Base-by-base conservation (phyloP, 2,329 filamentous ascomycete genomes). In the Cryoendolithus antarcticus region DNA sequence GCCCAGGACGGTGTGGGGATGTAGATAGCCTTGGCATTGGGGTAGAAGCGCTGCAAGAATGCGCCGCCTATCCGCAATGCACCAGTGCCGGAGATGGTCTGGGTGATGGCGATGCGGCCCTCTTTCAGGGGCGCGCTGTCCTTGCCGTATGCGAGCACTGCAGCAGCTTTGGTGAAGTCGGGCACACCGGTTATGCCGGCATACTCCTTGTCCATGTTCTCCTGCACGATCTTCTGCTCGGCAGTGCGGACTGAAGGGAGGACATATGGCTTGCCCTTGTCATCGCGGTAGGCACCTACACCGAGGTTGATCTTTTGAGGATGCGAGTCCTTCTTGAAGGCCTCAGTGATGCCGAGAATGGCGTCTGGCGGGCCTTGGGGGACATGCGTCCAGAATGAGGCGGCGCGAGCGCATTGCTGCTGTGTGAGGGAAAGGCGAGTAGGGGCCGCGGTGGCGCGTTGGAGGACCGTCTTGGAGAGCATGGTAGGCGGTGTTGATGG, bases 71-170 rank as follows among this genome's bases (percentile, higher is more conserved):
- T 70, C 60, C 96, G 91, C 48, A 94, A 79, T 46, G 91, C 89
- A 53, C 91, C 91, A 46, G 91, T 98, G 54, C 91, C 91, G 41
- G 91, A 98, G 66, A 98, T 91, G 57, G 89, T 93, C 67, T 98
- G 91, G 39, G 95, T 62, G 30, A 85, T 85, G 48, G 79, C 71
- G 45, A 77, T 75, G 48, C 91, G 82, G 63, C 86, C 84, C 58
- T 96, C 85, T 50, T 72, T 69, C 55, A 95, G 73, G 41, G 86
- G 89, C 32, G 85, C 77, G 37, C 84, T 91, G 51, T 82, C 75
- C 30, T 63, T 62, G 37, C 91, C 88, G 28, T 96, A 73, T 44
- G 95, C 82, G 51, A 96, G 72, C 67, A 89, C 88, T 60, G 88
- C 84, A 15, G 91, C 86, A 58, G 91, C 91, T 51, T 76, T 73